Evolutionary conservation across 192 early-diverging fungal genomes (phyloP), one percentile per base, ranked within the genome.

Genomic region (Coemansia sp.): DNA sequence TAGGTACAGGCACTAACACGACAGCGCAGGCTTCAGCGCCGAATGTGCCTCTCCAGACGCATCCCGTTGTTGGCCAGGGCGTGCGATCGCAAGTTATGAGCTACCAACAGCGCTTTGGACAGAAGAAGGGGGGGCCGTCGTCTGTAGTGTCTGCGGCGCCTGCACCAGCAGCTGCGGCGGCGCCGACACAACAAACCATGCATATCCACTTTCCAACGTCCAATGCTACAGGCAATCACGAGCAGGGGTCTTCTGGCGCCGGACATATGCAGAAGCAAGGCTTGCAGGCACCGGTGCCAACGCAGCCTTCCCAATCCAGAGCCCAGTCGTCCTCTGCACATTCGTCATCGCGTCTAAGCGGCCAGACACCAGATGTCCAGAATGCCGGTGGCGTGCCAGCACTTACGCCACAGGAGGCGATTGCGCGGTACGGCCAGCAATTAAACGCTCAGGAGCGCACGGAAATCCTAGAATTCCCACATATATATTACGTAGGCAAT

Each of bases 401-500:
- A 16, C 74, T 87, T 23, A 84, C 84, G 23, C 85, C 89, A 8
- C 82, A 86, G 58, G 85, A 85, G 20, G 88, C 87, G 10, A 66
- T 90, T 42, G 85, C 87, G 46, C 75, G 86, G 2, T 90, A 91
- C 61, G 87, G 86, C 2, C 87, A 86, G 21, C 85, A 89, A 64
- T 79, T 99, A 55, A 95, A 92, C 8, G 71, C 84, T 16, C 94
- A 91, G 60, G 97, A 99, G 81, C 90, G 92, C 55, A 83, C 81
- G 0, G 97, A 99, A 72, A 94, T 99, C 37, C 66, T 88, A 15
- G 88, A 87, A 18, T 96, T 84, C 53, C 84, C 85, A 16, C 86
- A 93, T 45, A 85, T 99, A 18, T 97, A 95, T 74, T 99, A 93
- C 69, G 87, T 94, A 58, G 97, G 95, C 31, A 87, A 87, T 82